Evolutionary conservation across 148 eudicot species (phyloP).

Genomic region (Rhododendron vialii): DNA sequence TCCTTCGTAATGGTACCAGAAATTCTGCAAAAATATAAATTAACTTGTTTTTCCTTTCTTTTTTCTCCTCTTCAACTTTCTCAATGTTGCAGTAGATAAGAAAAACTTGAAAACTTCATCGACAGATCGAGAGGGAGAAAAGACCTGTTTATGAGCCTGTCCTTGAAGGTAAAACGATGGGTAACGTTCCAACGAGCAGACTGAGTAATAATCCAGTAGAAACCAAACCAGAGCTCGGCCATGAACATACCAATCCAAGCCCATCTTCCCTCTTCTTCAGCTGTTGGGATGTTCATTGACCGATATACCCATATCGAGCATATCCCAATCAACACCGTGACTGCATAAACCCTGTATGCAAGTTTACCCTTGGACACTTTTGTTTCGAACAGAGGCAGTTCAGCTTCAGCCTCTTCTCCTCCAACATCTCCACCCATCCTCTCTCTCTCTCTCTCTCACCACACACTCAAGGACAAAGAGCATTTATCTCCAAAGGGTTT

Average conservation of each 20-base stretch:
- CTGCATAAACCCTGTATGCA: not conserved
- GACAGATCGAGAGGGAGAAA: not conserved
- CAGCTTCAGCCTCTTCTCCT: not conserved
- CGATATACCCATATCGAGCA: not conserved
- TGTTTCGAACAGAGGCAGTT: not conserved
- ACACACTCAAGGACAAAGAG: too few species aligned
- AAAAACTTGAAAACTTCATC: not conserved
- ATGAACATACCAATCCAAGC: not conserved
- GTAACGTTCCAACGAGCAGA: conserved; percentile 30
- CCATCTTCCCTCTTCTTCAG: not conserved
- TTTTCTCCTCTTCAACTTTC: too few species aligned
- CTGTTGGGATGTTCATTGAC: not conserved
- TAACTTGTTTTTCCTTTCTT: too few species aligned
- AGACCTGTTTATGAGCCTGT: conserved; percentile 29
- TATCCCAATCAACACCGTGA: not conserved
- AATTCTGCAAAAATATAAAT: too few species aligned
- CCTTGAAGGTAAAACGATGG: conserved; percentile 27
- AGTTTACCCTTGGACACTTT: not conserved
- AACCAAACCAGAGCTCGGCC: not conserved
- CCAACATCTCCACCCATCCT: not conserved
- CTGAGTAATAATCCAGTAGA: conserved; percentile 8
- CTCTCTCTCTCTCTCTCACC: not conserved
- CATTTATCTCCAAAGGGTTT: too few species aligned
- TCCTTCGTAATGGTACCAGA: too few species aligned
- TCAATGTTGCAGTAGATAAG: too few species aligned